phyloP scores from a whole-genome alignment of 208 protist genomes.

The Strigomonas culicis region DNA sequence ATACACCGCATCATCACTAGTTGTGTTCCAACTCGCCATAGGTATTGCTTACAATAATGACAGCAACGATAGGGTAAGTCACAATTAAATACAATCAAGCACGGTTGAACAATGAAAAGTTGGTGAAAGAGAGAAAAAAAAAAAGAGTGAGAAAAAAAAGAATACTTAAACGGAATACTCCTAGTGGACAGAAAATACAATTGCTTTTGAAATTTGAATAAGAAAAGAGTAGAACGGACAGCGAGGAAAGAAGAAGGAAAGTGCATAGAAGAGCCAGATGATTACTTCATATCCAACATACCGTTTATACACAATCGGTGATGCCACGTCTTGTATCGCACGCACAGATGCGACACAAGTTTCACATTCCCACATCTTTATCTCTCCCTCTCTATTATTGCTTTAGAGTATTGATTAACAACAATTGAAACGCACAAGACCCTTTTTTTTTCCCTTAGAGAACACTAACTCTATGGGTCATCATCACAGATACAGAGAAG shows the following conservation, averaged over 20 bases:
- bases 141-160: conserved; percentile 8
- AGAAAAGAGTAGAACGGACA: neutral
- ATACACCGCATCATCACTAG: conserved; percentile 26
- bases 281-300: too few relatives aligned
- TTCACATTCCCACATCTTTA: too few relatives aligned
- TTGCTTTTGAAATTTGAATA: neutral
- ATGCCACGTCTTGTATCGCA: too few relatives aligned
- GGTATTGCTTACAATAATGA: conserved; percentile 1
- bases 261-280: too few relatives aligned
- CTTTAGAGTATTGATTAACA: too few relatives aligned
- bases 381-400: too few relatives aligned
- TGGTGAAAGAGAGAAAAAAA: neutral
- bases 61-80: neutral
- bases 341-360: too few relatives aligned
- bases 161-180: conserved; percentile 7
- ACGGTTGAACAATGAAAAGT: neutral
- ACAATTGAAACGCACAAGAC: neutral
- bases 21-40: conserved; percentile 6
- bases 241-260: conserved; percentile 2
- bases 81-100: neutral
- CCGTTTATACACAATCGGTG: too few relatives aligned
- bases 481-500: neutral
- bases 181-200: conserved; percentile 14
- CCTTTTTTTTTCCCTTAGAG: neutral
- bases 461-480: conserved; percentile 12